Evolutionary conservation across 2,329 filamentous ascomycete genomes (phyloP).

Genomic region (Didymella pomorum): DNA sequence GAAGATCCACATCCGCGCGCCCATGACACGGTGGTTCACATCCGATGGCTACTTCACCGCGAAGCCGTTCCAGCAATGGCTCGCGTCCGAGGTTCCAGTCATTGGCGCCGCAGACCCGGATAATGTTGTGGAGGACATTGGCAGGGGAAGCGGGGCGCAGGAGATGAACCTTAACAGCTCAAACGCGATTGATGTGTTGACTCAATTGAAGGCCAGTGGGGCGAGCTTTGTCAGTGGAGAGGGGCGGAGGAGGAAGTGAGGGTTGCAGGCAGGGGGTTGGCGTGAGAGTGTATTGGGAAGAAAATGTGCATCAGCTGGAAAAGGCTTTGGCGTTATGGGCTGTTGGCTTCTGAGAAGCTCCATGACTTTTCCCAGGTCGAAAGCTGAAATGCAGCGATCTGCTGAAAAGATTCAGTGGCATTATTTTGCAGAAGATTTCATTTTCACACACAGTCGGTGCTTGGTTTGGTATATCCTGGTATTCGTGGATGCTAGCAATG

Average conservation of each 20-base stretch:
- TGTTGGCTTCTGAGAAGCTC: background rate
- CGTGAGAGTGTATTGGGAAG: background rate
- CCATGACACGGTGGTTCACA: constrained; percentile 78
- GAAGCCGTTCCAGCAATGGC: constrained; percentile 78
- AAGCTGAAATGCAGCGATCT: background rate
- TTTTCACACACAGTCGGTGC: background rate
- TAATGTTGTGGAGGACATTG: constrained; percentile 57
- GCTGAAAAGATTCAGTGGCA: background rate
- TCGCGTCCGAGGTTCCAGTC: constrained; percentile 71
- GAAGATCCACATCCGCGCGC: constrained; percentile 64
- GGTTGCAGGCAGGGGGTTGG: background rate
- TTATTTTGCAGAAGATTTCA: background rate
- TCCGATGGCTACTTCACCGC: constrained; percentile 77
- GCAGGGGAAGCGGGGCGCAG: constrained; percentile 43
- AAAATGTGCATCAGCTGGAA: background rate
- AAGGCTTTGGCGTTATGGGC: constrained; percentile 4
- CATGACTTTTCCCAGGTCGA: background rate
- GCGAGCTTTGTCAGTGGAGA: constrained; percentile 38
- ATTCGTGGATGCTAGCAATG: constrained; percentile 3
- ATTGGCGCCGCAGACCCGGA: constrained; percentile 72
- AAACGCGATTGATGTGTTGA: constrained; percentile 47
- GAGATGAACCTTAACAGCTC: constrained; percentile 40
- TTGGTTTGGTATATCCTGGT: background rate
- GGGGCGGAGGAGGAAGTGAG: constrained; percentile 46
- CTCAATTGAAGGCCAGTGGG: constrained; percentile 47